Conservation (phyloP, 139 green algal species). For the Picochlorum sp. region DNA sequence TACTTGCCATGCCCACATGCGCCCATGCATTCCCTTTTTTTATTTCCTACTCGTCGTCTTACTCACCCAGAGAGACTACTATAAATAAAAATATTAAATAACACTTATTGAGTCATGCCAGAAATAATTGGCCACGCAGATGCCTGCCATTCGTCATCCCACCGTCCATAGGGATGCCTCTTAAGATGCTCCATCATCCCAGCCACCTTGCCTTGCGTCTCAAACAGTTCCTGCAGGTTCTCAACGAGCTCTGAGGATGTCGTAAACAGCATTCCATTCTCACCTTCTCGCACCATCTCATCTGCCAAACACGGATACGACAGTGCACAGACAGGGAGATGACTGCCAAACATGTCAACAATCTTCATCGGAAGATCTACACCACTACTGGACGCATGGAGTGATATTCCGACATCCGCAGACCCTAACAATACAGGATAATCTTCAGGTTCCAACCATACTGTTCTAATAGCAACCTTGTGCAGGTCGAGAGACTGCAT, state of each 20-base stretch:
- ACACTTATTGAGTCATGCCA: no score
- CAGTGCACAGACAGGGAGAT: conserved; percentile 78
- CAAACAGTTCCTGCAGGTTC: conserved; percentile 48
- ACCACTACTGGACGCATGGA: conserved; percentile 85
- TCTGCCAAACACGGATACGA: conserved; percentile 77
- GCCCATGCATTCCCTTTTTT: no score
- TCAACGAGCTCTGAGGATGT: conserved; percentile 45
- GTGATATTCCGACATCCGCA: conserved; percentile 83
- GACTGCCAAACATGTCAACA: conserved; percentile 95
- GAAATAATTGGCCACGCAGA: no score
- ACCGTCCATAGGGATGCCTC: no score
- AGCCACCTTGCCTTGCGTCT: not conserved
- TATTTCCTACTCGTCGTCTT: no score
- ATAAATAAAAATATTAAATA: no score
- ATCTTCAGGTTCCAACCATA: conserved; percentile 84
- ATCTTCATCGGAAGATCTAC: conserved; percentile 99
- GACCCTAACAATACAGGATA: conserved; percentile 83
- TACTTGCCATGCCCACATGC: conserved; percentile 30
- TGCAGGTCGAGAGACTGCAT: conserved; percentile 56
- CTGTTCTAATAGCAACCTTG: conserved; percentile 68
- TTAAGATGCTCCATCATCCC: no score
- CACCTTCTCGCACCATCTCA: conserved; percentile 54
- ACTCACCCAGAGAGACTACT: no score
- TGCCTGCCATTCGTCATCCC: no score
- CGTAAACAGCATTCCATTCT: conserved; percentile 77